Evolutionary conservation across 495 filamentous ascomycete genomes (phyloP), one percentile per base, ranked within the genome.

Genomic region (Xylaria palmicola): DNA sequence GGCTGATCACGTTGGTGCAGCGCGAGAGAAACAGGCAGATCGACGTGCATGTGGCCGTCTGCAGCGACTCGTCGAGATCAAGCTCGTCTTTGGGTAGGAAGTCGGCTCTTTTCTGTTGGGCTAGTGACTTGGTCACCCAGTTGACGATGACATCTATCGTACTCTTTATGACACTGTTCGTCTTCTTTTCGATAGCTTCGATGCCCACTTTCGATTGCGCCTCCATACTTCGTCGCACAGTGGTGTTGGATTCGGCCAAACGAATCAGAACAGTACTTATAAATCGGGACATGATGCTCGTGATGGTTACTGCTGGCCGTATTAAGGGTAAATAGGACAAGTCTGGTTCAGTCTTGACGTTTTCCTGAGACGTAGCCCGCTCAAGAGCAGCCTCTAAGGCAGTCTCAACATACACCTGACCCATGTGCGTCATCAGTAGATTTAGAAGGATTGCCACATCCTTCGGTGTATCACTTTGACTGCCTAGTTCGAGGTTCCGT

Each of bases 371-470:
- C 12, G 85, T 80, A 55, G 91, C 88, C 51, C 81, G 76, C 68
- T 96, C 91, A 48, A 88, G 79, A 40, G 89, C 90, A 57, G 92
- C 90, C 67, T 98, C 94, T 5, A 99, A 83, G 30, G 90, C 90
- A 2, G 96, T 93, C 68, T 99, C 95, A 29, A 99, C 79, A 68
- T 98, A 99, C 37, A 92, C 88, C 66, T 95, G 92, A 52, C 91
- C 92, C 89, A 97, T 94, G 62, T 90, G 88, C 15, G 86, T 85
- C 24, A 97, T 82, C 1, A 99, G 84, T 7, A 98, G 85, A 71
- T 88, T 89, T 40, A 97, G 78, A 17, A 97, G 81, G 59, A 90
- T 86, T n/a, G 86, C 85, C 40, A 98, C 90, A 74, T 99, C 95
- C 73, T 94, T 98, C 27, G 94, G 91, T 9, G 91, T 96, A 62